These are phyloP conservation scores for Phytophthora fragariaefolia DNA, from an alignment of 352 stramenopile species.

Conservation along the genomic window DNA sequence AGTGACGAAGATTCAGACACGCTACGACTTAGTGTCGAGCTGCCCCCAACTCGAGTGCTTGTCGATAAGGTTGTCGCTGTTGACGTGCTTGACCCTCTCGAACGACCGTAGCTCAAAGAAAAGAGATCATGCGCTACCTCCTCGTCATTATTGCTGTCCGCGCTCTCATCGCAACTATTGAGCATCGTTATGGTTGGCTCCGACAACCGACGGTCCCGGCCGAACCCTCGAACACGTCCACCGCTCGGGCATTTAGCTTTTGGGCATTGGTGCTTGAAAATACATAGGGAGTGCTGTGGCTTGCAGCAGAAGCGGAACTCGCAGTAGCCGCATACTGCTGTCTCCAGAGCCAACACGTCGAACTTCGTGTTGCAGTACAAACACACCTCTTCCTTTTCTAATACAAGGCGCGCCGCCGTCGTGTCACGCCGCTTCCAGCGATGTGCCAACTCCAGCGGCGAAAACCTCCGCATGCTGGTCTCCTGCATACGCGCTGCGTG, in stretches of 20 bases:
- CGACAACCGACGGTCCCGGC: slow-evolving; percentile 31
- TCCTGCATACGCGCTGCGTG: slow-evolving; percentile 51
- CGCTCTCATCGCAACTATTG: slow-evolving; percentile 28
- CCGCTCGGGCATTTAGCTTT: slow-evolving; percentile 16
- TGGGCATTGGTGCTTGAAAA: slow-evolving; percentile 73
- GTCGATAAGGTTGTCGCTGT: slow-evolving; percentile 27
- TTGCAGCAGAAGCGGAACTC: slow-evolving; percentile 71
- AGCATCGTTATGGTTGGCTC: slow-evolving; percentile 34
- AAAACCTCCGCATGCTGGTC: slow-evolving; percentile 46
- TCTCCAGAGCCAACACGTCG: slow-evolving; percentile 62
- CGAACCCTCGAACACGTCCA: slow-evolving; percentile 23
- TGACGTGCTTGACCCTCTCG: slow-evolving; percentile 35
- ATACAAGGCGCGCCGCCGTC: slow-evolving; percentile 61
- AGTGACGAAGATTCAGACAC: slow-evolving; percentile 57
- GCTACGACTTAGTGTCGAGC: slow-evolving; percentile 37
- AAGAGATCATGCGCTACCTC: slow-evolving; percentile 14
- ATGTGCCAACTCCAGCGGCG: slow-evolving; percentile 62
- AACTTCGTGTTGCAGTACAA: slow-evolving; percentile 84
- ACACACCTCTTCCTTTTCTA: slow-evolving; percentile 77
- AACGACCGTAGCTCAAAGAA: slow-evolving; percentile 15
- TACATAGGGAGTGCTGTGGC: slow-evolving; percentile 50
- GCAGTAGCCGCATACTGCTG: slow-evolving; percentile 59
- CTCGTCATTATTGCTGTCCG: slow-evolving; percentile 31
- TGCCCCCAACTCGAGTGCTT: slow-evolving; percentile 18
- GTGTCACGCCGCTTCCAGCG: slow-evolving; percentile 79